These are phyloP conservation scores for Neonectria magnoliae DNA, from an alignment of 2,329 filamentous ascomycete genomes.

Conservation along the genomic window DNA sequence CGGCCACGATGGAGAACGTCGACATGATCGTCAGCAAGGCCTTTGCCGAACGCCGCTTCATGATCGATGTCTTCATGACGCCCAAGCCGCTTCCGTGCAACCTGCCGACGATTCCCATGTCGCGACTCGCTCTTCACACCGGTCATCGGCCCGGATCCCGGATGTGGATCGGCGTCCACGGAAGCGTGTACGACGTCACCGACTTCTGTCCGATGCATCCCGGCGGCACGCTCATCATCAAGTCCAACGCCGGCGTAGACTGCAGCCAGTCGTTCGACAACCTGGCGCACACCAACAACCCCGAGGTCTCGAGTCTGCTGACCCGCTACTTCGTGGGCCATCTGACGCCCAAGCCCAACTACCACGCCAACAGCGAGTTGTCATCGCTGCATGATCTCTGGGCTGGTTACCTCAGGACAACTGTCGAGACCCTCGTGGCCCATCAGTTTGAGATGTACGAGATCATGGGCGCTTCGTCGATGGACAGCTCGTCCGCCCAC, in stretches of 20 bases:
- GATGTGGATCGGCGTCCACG: conserved; percentile 64
- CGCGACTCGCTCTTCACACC: conserved; percentile 60
- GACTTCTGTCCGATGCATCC: conserved; percentile 65
- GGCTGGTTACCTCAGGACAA: conserved; percentile 58
- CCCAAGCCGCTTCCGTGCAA: conserved; percentile 63
- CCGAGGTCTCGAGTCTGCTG: conserved; percentile 61
- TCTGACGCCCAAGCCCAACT: conserved; percentile 60
- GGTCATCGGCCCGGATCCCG: conserved; percentile 58
- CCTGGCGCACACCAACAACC: conserved; percentile 64
- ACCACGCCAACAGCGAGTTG: conserved; percentile 54
- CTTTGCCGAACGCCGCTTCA: conserved; percentile 65
- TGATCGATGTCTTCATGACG: conserved; percentile 67
- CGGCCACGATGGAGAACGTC: conserved; percentile 61
- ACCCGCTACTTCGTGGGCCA: conserved; percentile 66
- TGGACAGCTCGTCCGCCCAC: conserved; percentile 20
- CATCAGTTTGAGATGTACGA: conserved; percentile 65
- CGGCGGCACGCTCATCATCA: conserved; percentile 62
- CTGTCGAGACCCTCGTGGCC: conserved; percentile 62
- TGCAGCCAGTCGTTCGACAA: conserved; percentile 63
- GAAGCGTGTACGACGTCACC: conserved; percentile 63
- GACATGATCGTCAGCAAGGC: conserved; percentile 62
- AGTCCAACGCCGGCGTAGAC: conserved; percentile 64
- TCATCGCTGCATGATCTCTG: conserved; percentile 60
- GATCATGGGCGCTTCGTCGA: conserved; percentile 55
- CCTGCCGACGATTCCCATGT: conserved; percentile 59